Evolutionary conservation across 345 rosid species (phyloP).

Genomic region (Arabidopsis arenosa): DNA sequence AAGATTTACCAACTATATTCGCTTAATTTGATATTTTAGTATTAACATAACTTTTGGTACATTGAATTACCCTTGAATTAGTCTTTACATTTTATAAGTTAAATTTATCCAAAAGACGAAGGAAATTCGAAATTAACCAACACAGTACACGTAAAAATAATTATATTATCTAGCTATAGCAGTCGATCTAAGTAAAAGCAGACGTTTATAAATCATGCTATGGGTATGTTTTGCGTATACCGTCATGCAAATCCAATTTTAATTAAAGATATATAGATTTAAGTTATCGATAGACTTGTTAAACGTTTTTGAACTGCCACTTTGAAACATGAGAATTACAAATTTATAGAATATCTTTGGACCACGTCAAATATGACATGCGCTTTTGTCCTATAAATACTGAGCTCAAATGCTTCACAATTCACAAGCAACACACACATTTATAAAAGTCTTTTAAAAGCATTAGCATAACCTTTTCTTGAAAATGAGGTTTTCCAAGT

Average conservation of each 20-base stretch:
- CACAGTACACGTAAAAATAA: too few species aligned
- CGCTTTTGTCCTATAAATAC: slow-evolving; percentile 5
- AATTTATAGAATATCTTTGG: not conserved
- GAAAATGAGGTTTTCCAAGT: too few species aligned
- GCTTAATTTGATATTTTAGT: not conserved
- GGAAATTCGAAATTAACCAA: too few species aligned
- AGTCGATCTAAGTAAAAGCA: not conserved
- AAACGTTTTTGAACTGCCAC: slow-evolving; percentile 27
- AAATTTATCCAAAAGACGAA: too few species aligned
- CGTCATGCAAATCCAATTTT: not conserved
- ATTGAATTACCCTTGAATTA: not conserved
- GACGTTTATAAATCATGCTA: not conserved
- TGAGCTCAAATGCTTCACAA: not conserved
- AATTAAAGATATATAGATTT: too few species aligned
- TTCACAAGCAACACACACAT: slow-evolving; percentile 16
- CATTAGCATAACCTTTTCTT: not conserved
- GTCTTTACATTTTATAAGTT: too few species aligned
- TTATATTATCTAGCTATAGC: too few species aligned
- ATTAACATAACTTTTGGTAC: not conserved
- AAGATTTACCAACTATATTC: slow-evolving; percentile 7
- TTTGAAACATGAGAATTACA: not conserved
- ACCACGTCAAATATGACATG: slow-evolving; percentile 25
- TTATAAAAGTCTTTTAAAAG: not conserved
- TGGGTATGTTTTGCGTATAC: too few species aligned
- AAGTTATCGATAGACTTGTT: not conserved